Percentiles rank a stretch among this genome's conserved stretches.
Evolutionary conservation across 495 filamentous ascomycete genomes (phyloP).

Genomic region (Paragyromitra xinjiangensis): DNA sequence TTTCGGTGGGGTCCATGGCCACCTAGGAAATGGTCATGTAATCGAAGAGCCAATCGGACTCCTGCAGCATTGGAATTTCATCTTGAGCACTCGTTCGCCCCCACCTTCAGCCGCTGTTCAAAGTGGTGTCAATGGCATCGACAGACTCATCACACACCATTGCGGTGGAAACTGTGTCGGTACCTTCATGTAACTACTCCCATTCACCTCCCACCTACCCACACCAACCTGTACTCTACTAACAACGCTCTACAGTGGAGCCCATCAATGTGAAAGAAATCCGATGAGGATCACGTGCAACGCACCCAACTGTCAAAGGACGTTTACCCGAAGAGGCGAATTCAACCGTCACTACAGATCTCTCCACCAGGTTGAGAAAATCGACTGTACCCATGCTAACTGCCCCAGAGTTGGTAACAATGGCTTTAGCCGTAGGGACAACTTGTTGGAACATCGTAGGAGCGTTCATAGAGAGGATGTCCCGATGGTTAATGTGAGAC

Average conservation of each 20-base stretch:
- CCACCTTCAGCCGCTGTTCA: too few relatives aligned
- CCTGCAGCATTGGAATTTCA: too few relatives aligned
- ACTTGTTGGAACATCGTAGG: slow-evolving; percentile 11
- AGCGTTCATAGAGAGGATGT: background rate
- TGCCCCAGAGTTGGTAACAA: background rate
- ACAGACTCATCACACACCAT: background rate
- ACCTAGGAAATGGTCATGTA: too few relatives aligned
- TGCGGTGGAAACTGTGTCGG: background rate
- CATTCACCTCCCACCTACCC: too few relatives aligned
- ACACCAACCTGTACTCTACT: background rate
- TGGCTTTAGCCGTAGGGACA: slow-evolving; percentile 7
- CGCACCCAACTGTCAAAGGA: background rate
- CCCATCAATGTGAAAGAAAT: background rate
- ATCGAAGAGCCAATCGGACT: too few relatives aligned
- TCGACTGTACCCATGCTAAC: background rate
- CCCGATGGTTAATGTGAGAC: background rate
- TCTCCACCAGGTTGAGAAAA: background rate
- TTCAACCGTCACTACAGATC: background rate
- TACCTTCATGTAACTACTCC: background rate
- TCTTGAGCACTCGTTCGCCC: background rate
- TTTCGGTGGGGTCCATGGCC: too few relatives aligned
- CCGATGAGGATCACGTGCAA: background rate
- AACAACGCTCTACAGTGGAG: background rate
- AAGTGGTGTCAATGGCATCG: background rate
- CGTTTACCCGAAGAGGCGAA: background rate